A percentile compares a stretch with the other conserved stretches of the same genome.
These are phyloP conservation scores for Plenodomus tracheiphilus DNA, from an alignment of 2,329 filamentous ascomycete genomes.

Conservation along the genomic window DNA sequence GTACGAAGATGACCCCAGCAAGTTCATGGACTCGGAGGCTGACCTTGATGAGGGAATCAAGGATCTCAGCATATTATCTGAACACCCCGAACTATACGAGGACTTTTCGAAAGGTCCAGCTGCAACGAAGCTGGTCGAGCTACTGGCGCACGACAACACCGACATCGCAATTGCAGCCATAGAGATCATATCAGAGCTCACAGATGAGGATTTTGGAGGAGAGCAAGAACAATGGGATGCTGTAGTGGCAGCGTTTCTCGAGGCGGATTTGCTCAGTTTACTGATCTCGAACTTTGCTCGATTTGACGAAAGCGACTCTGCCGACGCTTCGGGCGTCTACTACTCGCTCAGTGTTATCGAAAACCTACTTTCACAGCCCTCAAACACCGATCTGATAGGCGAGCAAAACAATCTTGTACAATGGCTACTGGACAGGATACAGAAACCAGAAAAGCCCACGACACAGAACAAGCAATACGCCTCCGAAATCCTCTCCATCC, in stretches of 20 bases:
- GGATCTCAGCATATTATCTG: constrained; percentile 79
- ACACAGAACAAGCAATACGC: constrained; percentile 95
- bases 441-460: constrained; percentile 67
- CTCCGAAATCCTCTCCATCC: constrained; percentile 86
- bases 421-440: constrained; percentile 78
- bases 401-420: constrained; percentile 67
- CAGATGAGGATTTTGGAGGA: constrained; percentile 87
- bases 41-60: constrained; percentile 90
- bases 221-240: constrained; percentile 79
- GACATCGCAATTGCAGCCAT: constrained; percentile 93
- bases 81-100: constrained; percentile 80
- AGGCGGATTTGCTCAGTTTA: constrained; percentile 72
- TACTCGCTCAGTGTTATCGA: constrained; percentile 81
- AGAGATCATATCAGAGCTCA: constrained; percentile 86
- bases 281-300: constrained; percentile 77
- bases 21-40: constrained; percentile 83
- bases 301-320: constrained; percentile 72
- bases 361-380: constrained; percentile 74
- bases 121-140: constrained; percentile 71
- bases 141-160: constrained; percentile 93
- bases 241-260: constrained; percentile 65
- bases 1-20: constrained; percentile 76
- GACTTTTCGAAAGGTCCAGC: constrained; percentile 79
- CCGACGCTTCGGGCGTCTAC: constrained; percentile 84
- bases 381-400: constrained; percentile 72